phyloP scores from a whole-genome alignment of 2,329 filamentous ascomycete species.

The Colletotrichum aenigma region DNA sequence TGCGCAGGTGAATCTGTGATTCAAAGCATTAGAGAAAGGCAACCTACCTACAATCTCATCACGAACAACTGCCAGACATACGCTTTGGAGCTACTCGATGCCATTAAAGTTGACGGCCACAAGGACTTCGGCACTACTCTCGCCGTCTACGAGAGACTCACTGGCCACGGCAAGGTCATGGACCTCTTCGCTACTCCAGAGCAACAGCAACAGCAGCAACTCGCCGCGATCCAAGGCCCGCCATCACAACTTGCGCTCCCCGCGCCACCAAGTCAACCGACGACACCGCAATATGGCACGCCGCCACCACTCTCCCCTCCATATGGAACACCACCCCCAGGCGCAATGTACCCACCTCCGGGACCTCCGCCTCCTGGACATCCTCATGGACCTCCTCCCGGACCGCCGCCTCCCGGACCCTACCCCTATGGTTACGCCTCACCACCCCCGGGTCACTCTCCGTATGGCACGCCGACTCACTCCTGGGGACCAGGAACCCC shows the following conservation, averaged over 20 bases:
- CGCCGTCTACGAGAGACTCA: constrained; percentile 55
- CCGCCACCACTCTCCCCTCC: neutral
- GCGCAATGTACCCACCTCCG: neutral
- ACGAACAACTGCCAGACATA: constrained; percentile 66
- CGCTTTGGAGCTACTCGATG: constrained; percentile 55
- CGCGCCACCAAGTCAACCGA: constrained; percentile 50
- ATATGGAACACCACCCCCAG: constrained; percentile 21
- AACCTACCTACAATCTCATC: constrained; percentile 61
- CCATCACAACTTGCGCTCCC: constrained; percentile 33
- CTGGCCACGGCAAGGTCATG: constrained; percentile 52
- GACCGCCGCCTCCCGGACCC: neutral
- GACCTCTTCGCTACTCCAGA: constrained; percentile 51
- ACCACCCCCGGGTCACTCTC: neutral
- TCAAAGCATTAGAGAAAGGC: constrained; percentile 50
- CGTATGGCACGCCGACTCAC: neutral
- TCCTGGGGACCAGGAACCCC: neutral
- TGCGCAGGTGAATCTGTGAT: constrained; percentile 55
- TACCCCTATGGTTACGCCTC: neutral
- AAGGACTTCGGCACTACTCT: constrained; percentile 58
- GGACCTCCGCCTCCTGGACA: constrained; percentile 1
- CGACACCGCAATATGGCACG: constrained; percentile 24
- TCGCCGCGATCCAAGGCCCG: neutral
- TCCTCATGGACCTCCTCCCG: constrained; percentile 14
- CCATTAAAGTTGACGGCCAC: constrained; percentile 54
- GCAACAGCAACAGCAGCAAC: constrained; percentile 23